Conservation (phyloP, 1,284 basidiomycete genomes). For the Porodaedalea pini region DNA sequence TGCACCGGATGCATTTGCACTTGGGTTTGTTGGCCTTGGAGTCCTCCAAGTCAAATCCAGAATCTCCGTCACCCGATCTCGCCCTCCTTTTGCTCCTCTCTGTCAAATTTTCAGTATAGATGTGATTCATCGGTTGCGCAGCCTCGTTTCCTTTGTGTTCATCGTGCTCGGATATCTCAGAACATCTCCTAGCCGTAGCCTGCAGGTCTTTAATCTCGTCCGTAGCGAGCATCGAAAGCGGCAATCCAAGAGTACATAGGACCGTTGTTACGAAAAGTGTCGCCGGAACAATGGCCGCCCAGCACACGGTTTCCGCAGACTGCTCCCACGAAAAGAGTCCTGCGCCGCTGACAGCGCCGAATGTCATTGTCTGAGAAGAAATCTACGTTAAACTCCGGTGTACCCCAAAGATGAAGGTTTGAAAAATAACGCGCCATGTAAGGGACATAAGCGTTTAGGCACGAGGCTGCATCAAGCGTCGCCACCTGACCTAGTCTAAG, state of each 20-base stretch:
- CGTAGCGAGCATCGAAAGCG: neutral
- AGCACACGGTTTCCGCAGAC: neutral
- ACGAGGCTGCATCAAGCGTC: too few relatives aligned
- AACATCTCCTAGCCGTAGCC: too few relatives aligned
- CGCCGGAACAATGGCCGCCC: neutral
- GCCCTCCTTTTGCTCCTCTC: neutral
- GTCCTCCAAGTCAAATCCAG: neutral
- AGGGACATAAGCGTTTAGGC: neutral
- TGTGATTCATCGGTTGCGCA: neutral
- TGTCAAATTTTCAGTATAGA: neutral
- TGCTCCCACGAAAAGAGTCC: conserved; percentile 4
- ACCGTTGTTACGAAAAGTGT: neutral
- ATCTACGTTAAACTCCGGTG: neutral
- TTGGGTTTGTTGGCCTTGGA: neutral
- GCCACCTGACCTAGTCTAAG: too few relatives aligned
- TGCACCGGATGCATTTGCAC: neutral
- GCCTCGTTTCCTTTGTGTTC: too few relatives aligned
- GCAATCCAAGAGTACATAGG: neutral
- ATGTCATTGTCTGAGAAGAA: neutral
- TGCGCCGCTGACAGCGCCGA: neutral
- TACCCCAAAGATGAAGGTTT: too few relatives aligned
- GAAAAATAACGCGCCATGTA: neutral
- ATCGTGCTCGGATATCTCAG: neutral
- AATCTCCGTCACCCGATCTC: neutral
- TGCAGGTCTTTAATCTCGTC: neutral